Evolutionary conservation across 164 flowering plant species (phyloP).

Genomic region (Stephania cephalantha): DNA sequence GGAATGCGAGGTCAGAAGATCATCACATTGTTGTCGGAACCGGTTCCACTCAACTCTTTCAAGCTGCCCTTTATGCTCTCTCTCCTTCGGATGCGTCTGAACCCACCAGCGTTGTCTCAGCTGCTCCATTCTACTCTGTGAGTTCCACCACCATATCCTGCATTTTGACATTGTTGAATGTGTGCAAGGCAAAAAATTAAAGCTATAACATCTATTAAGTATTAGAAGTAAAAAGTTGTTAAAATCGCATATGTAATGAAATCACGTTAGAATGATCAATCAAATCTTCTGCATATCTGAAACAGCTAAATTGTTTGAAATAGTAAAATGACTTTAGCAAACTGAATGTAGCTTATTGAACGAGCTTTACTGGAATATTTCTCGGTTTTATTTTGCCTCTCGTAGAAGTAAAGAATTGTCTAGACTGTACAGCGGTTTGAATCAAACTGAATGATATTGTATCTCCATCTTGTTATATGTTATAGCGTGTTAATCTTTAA

Average conservation of each 20-base stretch:
- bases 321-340: not conserved
- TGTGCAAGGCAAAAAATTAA: not conserved
- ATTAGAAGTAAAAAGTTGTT: not conserved
- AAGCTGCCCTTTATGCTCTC: slow-evolving; percentile 77
- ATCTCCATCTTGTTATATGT: not conserved
- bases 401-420: not conserved
- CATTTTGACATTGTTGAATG: not conserved
- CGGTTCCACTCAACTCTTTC: slow-evolving; percentile 80
- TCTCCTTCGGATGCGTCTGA: slow-evolving; percentile 32
- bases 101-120: slow-evolving; percentile 69
- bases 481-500: too few relatives aligned
- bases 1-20: slow-evolving; percentile 65
- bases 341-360: not conserved
- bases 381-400: not conserved
- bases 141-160: slow-evolving; percentile 17
- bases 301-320: too few relatives aligned
- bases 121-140: slow-evolving; percentile 83
- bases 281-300: too few relatives aligned
- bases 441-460: not conserved
- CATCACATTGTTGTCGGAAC: slow-evolving; percentile 80
- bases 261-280: not conserved
- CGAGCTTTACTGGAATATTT: not conserved
- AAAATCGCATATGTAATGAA: not conserved
- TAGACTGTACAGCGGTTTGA: not conserved
- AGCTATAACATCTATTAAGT: not conserved